Conservation (phyloP, 75 land plant genomes). For the Picea glauca region DNA sequence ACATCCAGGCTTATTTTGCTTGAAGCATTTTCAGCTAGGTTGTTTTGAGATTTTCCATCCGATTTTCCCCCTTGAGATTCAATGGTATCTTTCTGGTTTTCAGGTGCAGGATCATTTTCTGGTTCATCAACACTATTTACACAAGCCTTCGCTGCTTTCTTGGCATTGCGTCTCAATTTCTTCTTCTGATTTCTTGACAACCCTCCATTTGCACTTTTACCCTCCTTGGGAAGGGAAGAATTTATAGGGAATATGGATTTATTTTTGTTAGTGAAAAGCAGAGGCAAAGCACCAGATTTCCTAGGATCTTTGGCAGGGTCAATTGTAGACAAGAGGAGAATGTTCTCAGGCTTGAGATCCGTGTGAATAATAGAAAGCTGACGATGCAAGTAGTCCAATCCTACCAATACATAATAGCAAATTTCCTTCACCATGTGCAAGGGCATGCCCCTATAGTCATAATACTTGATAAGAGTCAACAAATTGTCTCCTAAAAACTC, state of each 20-base stretch:
- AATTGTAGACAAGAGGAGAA: conserved; percentile 62
- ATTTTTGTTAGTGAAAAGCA: conserved; percentile 30
- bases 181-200: conserved; percentile 40
- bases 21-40: conserved; percentile 1
- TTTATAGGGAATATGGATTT: conserved; percentile 19
- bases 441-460: conserved; percentile 81
- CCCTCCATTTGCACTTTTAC: neutral
- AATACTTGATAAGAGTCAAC: conserved; percentile 73
- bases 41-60: neutral
- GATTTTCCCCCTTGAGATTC: neutral
- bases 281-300: conserved; percentile 45
- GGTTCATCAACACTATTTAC: neutral
- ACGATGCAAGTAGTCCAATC: conserved; percentile 83
- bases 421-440: conserved; percentile 75
- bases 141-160: conserved; percentile 12
- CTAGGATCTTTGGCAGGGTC: conserved; percentile 66
- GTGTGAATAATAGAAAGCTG: conserved; percentile 95
- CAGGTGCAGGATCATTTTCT: conserved; percentile 19
- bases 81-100: conserved; percentile 9
- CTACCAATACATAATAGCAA: conserved; percentile 65
- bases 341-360: conserved; percentile 95
- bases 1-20: conserved; percentile 1
- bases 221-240: conserved; percentile 13
- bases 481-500: conserved; percentile 95
- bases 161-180: conserved; percentile 33